These are phyloP conservation scores for Phytophthora boehmeriae DNA, from an alignment of 352 stramenopile genomes.

Conservation along the genomic window DNA sequence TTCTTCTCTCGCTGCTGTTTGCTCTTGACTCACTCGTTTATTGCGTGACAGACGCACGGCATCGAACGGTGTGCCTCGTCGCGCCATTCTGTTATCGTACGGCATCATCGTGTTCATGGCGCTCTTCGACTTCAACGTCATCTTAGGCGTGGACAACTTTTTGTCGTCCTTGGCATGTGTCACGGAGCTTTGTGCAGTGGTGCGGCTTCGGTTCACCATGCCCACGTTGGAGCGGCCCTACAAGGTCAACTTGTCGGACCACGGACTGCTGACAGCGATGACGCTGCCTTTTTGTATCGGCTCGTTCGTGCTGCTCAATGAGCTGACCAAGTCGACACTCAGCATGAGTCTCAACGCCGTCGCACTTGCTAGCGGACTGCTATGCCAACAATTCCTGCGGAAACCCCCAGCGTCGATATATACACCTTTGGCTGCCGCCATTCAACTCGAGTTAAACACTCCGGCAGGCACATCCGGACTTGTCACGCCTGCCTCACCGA, in stretches of 20 bases:
- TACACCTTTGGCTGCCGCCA: conserved; percentile 34
- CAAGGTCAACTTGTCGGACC: conserved; percentile 71
- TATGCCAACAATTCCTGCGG: conserved; percentile 66
- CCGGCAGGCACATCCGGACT: conserved; percentile 22
- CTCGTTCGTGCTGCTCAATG: conserved; percentile 68
- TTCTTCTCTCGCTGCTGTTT: conserved; percentile 6
- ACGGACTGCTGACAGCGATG: conserved; percentile 43
- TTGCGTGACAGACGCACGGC: conserved; percentile 47
- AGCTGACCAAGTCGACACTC: conserved; percentile 63
- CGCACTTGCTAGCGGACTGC: conserved; percentile 51
- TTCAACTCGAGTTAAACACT: conserved; percentile 34
- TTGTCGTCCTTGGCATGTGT: conserved; percentile 91
- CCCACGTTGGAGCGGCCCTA: conserved; percentile 80
- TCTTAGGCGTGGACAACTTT: conserved; percentile 93
- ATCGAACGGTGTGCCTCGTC: conserved; percentile 59
- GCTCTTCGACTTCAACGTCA: conserved; percentile 88
- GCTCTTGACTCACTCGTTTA: conserved; percentile 13
- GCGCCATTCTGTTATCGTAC: conserved; percentile 87
- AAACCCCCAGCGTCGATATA: conserved; percentile 43
- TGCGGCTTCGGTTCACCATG: conserved; percentile 86
- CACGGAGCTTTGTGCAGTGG: conserved; percentile 91
- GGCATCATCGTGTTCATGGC: conserved; percentile 88
- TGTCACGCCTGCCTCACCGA: conserved; percentile 25
- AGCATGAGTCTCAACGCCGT: conserved; percentile 60
- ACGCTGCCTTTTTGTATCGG: conserved; percentile 67